A percentile compares a stretch with the other conserved stretches of the same genome.
Conservation (phyloP, 164 flowering plant species). For the Vitis rupestris region DNA sequence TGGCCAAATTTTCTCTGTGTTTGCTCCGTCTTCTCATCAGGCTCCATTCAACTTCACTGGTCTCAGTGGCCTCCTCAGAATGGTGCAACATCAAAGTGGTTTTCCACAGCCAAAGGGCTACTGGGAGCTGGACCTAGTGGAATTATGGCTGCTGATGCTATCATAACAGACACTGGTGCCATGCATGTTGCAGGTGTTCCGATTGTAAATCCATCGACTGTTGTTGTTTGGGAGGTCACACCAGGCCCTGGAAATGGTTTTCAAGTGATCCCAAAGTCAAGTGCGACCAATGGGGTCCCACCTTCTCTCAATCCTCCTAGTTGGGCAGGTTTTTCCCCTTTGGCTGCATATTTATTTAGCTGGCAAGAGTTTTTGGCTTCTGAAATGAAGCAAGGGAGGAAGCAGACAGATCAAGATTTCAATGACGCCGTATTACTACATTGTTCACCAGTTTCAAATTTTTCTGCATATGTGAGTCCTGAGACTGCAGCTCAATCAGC, state of each 20-base stretch:
- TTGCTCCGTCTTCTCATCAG: constrained; percentile 98
- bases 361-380: constrained; percentile 86
- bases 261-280: constrained; percentile 72
- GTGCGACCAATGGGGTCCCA: constrained; percentile 61
- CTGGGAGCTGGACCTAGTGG: constrained; percentile 99
- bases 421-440: constrained; percentile 63
- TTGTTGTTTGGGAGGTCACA: constrained; percentile 99
- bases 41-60: constrained; percentile 98
- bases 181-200: constrained; percentile 99
- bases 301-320: constrained; percentile 78
- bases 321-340: constrained; percentile 91
- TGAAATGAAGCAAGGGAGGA: constrained; percentile 71
- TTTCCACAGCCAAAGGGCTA: constrained; percentile 88
- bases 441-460: constrained; percentile 98
- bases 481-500: constrained; percentile 95
- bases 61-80: constrained; percentile 81
- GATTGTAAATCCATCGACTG: constrained; percentile 96
- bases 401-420: constrained; percentile 51
- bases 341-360: constrained; percentile 91
- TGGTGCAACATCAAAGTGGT: constrained; percentile 73
- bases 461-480: constrained; percentile 98
- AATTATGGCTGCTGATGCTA: constrained; percentile 99
- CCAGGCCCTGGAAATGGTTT: constrained; percentile 93
- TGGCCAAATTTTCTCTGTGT: constrained; percentile 99
- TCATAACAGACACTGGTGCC: constrained; percentile 91